Evolutionary conservation across 1,284 basidiomycete genomes (phyloP), one percentile per base, ranked within the genome.

Genomic region (Phaffia rhodozyma): DNA sequence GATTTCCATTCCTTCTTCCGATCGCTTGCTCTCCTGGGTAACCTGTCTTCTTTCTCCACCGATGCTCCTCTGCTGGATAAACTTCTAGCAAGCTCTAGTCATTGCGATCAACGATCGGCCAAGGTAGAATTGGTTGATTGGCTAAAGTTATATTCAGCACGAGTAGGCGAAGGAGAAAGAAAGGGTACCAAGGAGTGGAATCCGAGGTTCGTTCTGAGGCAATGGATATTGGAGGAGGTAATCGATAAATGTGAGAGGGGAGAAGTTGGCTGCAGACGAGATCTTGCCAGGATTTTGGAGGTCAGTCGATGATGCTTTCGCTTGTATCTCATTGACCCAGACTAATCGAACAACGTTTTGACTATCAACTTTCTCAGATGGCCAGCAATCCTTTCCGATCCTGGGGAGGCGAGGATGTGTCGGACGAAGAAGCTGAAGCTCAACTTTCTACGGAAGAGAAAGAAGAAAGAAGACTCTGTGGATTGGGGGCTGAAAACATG

Each of bases 181-280:
- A 67, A 16, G 73, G 77, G 61, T 69, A 68, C 57, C 68, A 63
- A 27, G 76, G 78, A 61, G 66, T 68, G 79, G 25, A 96, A 97
- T 71, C 92, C 92, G 20, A 80, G 90, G 34, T 96, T 97, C 74
- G 83, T 93, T 49, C 76, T 96, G 65, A 79, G 92, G 65, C 92
- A 96, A 75, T 96, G 92, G 92, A 78, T 96, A 3, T 79, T 97
- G 32, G 91, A 96, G 72, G 91, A 94, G 71, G 84, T 89, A 32
- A 93, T 93, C 72, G 75, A 77, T 67, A 82, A 81, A 68, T 81
- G 87, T 4, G 87, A 90, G 71, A 75, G 75, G 60, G 85, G 88
- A 70, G 71, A 76, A 11, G 75, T 78, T 25, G 79, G 76, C 67
- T 84, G 86, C 65, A 82, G 81, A 75, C 76, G 79, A 66, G 78